phyloP scores from a whole-genome alignment of 768 basidiomycete species.

The Collybia nuda region DNA sequence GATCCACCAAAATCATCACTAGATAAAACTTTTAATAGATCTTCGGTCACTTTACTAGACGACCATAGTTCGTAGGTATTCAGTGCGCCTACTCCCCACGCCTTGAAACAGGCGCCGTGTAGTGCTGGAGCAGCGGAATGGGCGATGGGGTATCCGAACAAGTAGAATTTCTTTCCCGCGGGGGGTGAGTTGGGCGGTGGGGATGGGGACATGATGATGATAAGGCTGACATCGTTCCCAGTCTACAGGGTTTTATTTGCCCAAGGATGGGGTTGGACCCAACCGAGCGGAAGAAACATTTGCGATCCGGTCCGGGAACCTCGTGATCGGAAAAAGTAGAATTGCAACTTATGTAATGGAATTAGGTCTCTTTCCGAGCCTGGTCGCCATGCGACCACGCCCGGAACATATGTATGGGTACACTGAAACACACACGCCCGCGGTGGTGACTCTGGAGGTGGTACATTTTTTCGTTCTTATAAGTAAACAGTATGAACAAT shows the following conservation, averaged over 20 bases:
- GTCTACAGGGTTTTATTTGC: background rate
- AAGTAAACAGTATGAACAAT: too few relatives aligned
- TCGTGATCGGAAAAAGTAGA: too few relatives aligned
- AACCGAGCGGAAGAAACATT: too few relatives aligned
- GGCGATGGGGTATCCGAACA: slow-evolving; percentile 35
- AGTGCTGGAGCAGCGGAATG: slow-evolving; percentile 31
- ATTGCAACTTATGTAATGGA: too few relatives aligned
- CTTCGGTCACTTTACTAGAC: slow-evolving; percentile 30
- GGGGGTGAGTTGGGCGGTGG: background rate
- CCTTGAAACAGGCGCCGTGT: slow-evolving; percentile 28
- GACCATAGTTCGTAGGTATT: slow-evolving; percentile 28
- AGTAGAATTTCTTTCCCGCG: slow-evolving; percentile 7
- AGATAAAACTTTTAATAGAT: slow-evolving; percentile 20
- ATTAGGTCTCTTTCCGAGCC: too few relatives aligned
- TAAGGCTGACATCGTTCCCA: background rate
- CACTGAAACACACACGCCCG: too few relatives aligned
- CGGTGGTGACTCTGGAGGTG: too few relatives aligned
- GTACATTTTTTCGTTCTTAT: too few relatives aligned
- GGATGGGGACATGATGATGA: background rate
- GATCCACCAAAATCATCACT: slow-evolving; percentile 28
- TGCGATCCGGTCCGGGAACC: too few relatives aligned
- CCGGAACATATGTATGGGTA: too few relatives aligned
- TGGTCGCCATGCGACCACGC: too few relatives aligned
- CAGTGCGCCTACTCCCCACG: slow-evolving; percentile 13
- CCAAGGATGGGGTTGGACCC: background rate